These are phyloP conservation scores for Agarophyton chilense DNA, from an alignment of 23 red algal genomes.

Conservation along the genomic window DNA sequence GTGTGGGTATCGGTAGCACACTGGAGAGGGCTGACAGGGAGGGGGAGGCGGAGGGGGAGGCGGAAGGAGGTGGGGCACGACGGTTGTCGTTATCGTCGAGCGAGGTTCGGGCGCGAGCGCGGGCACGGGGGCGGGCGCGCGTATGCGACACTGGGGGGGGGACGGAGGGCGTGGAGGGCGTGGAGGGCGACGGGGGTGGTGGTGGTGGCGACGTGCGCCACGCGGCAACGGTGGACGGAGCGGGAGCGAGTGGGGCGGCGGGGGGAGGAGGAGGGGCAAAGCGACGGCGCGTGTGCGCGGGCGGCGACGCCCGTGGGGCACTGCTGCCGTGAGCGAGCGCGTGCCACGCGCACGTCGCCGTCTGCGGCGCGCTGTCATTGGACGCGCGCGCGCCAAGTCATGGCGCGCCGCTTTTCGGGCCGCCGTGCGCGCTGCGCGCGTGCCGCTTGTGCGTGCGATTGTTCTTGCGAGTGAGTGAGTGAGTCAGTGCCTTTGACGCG, in stretches of 20 bases:
- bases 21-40: not conserved
- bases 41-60: not conserved
- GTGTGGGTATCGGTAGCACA: no score
- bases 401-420: not conserved
- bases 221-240: not conserved
- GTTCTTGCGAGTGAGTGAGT: no score
- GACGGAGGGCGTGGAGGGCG: not conserved
- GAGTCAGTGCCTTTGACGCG: not conserved
- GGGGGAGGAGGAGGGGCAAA: not conserved
- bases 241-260: not conserved
- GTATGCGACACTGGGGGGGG: not conserved
- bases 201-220: not conserved
- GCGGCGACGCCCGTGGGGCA: not conserved
- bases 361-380: not conserved
- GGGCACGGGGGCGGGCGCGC: not conserved
- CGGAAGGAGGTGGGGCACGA: not conserved
- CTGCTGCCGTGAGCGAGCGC: not conserved
- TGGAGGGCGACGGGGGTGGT: not conserved
- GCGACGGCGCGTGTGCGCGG: not conserved
- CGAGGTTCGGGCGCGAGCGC: not conserved
- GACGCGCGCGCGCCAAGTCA: constrained; percentile 14
- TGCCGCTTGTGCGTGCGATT: not conserved
- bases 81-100: not conserved
- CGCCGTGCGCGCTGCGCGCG: not conserved
- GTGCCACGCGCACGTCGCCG: not conserved